Evolutionary conservation across 2,329 filamentous ascomycete genomes (phyloP).

Genomic region (Botrytis cinerea): DNA sequence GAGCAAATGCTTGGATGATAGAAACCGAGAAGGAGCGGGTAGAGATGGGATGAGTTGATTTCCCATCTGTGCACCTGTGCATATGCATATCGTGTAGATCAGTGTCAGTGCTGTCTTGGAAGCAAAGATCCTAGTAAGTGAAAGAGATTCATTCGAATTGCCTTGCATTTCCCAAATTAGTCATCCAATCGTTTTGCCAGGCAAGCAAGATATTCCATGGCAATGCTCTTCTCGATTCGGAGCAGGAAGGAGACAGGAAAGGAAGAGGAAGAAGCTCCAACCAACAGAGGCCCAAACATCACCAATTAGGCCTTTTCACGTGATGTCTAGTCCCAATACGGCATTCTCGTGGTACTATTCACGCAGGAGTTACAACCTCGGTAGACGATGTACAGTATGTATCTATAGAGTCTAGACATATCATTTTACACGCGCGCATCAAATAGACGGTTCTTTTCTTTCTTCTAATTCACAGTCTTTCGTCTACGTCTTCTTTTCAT

Average conservation of each 20-base stretch:
- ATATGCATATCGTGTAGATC: slow-evolving; percentile 12
- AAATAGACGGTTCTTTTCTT: not conserved
- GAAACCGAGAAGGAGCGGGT: not conserved
- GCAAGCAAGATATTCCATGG: not conserved
- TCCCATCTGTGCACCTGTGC: slow-evolving; percentile 9
- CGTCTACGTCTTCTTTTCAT: not conserved
- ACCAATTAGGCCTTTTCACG: not conserved
- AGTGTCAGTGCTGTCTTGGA: slow-evolving; percentile 3
- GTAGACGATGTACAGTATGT: not conserved
- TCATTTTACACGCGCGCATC: slow-evolving; percentile 20
- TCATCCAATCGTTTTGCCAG: not conserved
- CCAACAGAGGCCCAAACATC: not conserved
- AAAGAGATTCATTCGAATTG: not conserved
- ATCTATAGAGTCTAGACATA: not conserved
- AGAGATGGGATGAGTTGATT: slow-evolving; percentile 8
- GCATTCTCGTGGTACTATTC: not conserved
- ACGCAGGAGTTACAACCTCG: not conserved
- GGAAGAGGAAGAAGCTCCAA: not conserved
- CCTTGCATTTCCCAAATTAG: not conserved
- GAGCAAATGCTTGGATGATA: not conserved
- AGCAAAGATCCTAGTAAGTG: not conserved
- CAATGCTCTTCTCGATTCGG: not conserved
- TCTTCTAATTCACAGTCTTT: not conserved
- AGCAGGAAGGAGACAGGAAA: not conserved
- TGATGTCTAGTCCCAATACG: not conserved